Percentiles rank a stretch among this genome's conserved stretches.
phyloP scores from a whole-genome alignment of 2,329 filamentous ascomycete species.

The Calonectria hongkongensis region DNA sequence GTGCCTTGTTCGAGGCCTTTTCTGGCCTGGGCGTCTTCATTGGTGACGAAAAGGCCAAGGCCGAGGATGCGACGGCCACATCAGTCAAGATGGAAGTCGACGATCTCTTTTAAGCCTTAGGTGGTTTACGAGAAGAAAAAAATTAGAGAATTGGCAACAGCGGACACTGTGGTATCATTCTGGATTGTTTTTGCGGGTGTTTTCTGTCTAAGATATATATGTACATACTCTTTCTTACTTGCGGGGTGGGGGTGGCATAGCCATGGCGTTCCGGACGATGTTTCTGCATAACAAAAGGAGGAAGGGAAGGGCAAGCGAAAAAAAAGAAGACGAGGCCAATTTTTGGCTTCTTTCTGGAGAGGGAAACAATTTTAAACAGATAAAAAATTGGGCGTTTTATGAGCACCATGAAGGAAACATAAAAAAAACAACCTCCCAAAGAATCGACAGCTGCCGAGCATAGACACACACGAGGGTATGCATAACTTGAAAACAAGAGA shows the following conservation, averaged over 20 bases:
- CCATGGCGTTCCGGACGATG: constrained; percentile 51
- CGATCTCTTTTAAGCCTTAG: constrained; percentile 62
- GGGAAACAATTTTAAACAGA: neutral
- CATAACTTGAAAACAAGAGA: neutral
- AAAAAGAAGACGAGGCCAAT: too few relatives aligned
- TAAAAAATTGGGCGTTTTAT: constrained; percentile 13
- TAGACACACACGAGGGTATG: constrained; percentile 26
- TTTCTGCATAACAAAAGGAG: constrained; percentile 26
- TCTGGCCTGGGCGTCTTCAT: constrained; percentile 91
- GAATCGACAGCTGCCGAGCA: constrained; percentile 28
- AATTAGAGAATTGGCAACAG: neutral
- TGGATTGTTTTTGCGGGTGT: neutral
- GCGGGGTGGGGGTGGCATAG: constrained; percentile 45
- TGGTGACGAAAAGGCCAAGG: constrained; percentile 80
- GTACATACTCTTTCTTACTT: neutral
- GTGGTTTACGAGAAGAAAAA: neutral
- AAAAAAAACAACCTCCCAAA: neutral
- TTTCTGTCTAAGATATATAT: constrained; percentile 31
- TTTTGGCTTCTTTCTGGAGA: neutral
- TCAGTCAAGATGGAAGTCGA: constrained; percentile 69
- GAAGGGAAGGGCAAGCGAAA: neutral
- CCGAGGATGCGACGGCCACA: constrained; percentile 60
- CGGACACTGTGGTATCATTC: neutral
- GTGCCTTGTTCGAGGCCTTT: constrained; percentile 92
- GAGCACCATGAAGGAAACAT: constrained; percentile 7